Evolutionary conservation across 2,329 filamentous ascomycete species (phyloP).

Genomic region (Claviceps africana): DNA sequence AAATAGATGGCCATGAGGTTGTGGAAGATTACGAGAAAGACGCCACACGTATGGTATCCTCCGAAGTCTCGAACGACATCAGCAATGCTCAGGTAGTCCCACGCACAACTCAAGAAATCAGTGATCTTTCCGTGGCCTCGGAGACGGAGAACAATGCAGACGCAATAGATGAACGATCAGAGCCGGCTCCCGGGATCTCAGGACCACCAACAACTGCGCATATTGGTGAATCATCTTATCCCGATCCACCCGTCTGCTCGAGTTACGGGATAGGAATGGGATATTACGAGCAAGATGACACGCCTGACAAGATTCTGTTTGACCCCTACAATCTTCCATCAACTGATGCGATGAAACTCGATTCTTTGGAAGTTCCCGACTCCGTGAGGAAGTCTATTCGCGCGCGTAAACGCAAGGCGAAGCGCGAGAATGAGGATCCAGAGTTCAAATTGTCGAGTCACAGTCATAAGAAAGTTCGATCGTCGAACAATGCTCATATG

Average conservation of each 20-base stretch:
- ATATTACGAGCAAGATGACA: conserved; percentile 46
- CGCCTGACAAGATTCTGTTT: conserved; percentile 43
- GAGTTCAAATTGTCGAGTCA: conserved; percentile 34
- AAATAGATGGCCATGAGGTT: conserved; percentile 10
- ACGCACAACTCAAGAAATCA: neutral
- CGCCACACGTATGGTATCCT: neutral
- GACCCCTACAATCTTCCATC: conserved; percentile 42
- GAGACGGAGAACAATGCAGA: neutral
- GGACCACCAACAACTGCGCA: neutral
- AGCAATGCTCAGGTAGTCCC: neutral
- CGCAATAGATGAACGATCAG: neutral
- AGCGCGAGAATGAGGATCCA: conserved; percentile 38
- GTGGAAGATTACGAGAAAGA: conserved; percentile 2
- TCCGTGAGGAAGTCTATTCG: conserved; percentile 41
- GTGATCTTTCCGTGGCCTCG: neutral
- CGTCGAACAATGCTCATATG: conserved; percentile 16
- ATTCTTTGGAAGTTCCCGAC: conserved; percentile 36
- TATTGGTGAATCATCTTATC: conserved; percentile 25
- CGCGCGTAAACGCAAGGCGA: conserved; percentile 37
- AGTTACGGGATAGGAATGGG: conserved; percentile 43
- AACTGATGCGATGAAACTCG: conserved; percentile 26
- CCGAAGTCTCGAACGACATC: neutral
- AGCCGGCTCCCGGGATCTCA: neutral
- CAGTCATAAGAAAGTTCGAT: conserved; percentile 28
- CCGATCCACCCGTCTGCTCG: conserved; percentile 32